Evolutionary conservation across 139 green algal species (phyloP), one percentile per base, ranked within the genome.

Genomic region (Asterochloris sp.): DNA sequence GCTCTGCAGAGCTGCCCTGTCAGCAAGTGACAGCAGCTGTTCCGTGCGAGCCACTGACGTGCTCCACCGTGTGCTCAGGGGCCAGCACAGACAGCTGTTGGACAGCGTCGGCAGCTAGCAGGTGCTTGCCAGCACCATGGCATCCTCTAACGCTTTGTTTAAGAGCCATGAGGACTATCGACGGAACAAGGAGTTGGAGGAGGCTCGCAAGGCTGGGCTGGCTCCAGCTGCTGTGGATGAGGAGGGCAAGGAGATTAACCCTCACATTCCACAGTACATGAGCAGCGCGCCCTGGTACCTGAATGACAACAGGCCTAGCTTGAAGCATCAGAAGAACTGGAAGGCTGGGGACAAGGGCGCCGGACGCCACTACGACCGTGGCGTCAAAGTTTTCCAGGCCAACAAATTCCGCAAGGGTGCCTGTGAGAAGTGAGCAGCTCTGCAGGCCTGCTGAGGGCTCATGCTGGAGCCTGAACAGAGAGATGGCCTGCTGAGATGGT

Each of bases 221-320:
- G 83, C 83, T 19, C 86, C 78, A 77, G 78, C 83, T 78, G 89
- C 81, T 27, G 79, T 98, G 0, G 97, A 99, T 88, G 97, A 99
- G 86, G 96, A 99, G 83, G 97, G 97, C 71, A 98, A 97, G 76
- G 95, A 97, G 75, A 99, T 99, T 85, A 99, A 99, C 90, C 97
- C 97, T 0, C 97, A 99, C 82, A 99, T 99, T 78, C 97, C 97
- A 10, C 91, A 98, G 89, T 99, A 98, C 84, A 99, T 99, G 97
- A 92, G 92, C 68, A 93, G 83, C 73, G 97, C 96, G 63, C 97
- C 97, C 15, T 99, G 97, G 97, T 99, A 99, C 90, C 86, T 99
- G 38, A 97, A 96, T 84, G 87, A 93, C 74, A 87, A 90, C 75
- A 79, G 93, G 68, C 96, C 97, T 27, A 94, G 89, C 10, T 88